These are phyloP conservation scores for Aschersonia sp. DNA, from an alignment of 2,329 filamentous ascomycete species.

Conservation along the genomic window DNA sequence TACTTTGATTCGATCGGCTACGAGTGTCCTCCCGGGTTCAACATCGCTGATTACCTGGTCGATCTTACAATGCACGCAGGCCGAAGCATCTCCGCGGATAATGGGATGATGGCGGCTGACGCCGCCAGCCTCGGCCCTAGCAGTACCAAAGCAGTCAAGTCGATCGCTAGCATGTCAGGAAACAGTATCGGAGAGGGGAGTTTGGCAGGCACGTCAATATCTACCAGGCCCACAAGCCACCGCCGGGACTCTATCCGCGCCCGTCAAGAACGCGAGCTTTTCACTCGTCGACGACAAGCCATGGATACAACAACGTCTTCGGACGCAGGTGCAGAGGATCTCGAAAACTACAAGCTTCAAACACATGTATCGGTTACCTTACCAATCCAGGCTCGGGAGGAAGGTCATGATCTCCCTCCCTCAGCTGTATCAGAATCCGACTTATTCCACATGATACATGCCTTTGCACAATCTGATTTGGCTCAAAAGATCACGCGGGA, in stretches of 20 bases:
- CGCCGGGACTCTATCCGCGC: constrained; percentile 69
- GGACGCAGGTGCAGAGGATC: constrained; percentile 36
- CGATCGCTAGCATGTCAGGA: constrained; percentile 70
- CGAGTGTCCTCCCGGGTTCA: constrained; percentile 88
- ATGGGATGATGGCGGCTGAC: constrained; percentile 37
- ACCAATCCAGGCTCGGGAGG: constrained; percentile 51
- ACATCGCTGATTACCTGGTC: constrained; percentile 95
- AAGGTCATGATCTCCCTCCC: constrained; percentile 48
- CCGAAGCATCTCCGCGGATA: constrained; percentile 38
- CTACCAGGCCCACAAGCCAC: constrained; percentile 49
- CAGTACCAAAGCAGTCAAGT: constrained; percentile 80
- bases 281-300: constrained; percentile 58
- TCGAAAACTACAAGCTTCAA: constrained; percentile 35
- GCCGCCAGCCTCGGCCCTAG: constrained; percentile 61
- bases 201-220: constrained; percentile 41
- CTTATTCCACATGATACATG: constrained; percentile 64
- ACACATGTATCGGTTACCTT: constrained; percentile 25
- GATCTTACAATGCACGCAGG: constrained; percentile 95
- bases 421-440: constrained; percentile 53
- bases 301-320: constrained; percentile 49
- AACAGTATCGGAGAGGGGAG: constrained; percentile 58
- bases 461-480: constrained; percentile 67
- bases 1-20: constrained; percentile 93
- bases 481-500: constrained; percentile 61
- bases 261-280: constrained; percentile 81